Conservation (phyloP, 176 grass and related monocot species). For the Tillandsia fasciculata region DNA sequence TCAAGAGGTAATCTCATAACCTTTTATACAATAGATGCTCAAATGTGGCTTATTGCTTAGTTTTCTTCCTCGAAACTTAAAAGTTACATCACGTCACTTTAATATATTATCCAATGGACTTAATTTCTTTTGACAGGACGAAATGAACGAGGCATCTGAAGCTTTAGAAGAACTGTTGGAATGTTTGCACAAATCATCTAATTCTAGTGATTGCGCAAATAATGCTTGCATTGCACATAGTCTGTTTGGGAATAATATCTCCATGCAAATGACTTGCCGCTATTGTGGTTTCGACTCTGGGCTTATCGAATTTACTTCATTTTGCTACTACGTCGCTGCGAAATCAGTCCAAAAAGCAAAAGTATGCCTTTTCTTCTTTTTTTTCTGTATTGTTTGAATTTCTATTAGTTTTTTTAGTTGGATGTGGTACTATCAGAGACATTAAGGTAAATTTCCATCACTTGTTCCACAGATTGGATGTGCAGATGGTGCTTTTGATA, state of each 20-base stretch:
- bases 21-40: neutral
- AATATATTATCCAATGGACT: constrained; percentile 8
- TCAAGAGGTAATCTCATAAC: constrained; percentile 59
- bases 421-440: too few species aligned
- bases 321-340: constrained; percentile 92
- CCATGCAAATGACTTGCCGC: constrained; percentile 77
- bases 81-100: neutral
- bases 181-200: constrained; percentile 72
- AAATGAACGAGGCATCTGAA: constrained; percentile 99
- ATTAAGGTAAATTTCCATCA: neutral
- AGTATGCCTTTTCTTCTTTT: constrained; percentile 25
- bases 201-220: constrained; percentile 57
- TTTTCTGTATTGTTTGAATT: neutral
- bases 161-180: constrained; percentile 81
- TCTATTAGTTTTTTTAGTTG: too few species aligned
- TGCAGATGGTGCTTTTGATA: constrained; percentile 64
- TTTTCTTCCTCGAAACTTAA: neutral
- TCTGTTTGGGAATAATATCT: constrained; percentile 82
- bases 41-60: neutral
- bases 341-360: constrained; percentile 68
- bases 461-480: constrained; percentile 48
- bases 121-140: constrained; percentile 38
- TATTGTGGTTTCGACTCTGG: constrained; percentile 62
- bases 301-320: constrained; percentile 75
- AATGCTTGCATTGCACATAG: constrained; percentile 69